phyloP scores from a whole-genome alignment of 169 alveolate species.

The Plasmodium billcollinsi region DNA sequence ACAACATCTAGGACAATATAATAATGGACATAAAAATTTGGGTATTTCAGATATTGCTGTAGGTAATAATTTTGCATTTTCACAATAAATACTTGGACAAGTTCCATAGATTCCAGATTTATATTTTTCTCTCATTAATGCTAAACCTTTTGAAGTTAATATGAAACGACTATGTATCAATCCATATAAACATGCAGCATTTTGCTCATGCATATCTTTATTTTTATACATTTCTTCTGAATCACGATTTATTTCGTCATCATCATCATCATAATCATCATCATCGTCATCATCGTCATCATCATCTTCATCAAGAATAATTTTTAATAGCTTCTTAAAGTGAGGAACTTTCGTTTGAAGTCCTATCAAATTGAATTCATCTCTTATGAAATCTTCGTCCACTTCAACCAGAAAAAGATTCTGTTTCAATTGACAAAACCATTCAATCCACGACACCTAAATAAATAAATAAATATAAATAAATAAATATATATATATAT shows the following conservation, averaged over 20 bases:
- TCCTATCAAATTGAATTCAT: slow-evolving; percentile 94
- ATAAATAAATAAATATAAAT: background rate
- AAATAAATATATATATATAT: background rate
- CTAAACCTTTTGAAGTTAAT: slow-evolving; percentile 92
- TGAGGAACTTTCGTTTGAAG: slow-evolving; percentile 87
- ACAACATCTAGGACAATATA: slow-evolving; percentile 94
- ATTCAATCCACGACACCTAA: slow-evolving; percentile 95
- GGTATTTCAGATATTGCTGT: slow-evolving; percentile 93
- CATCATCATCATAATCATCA: slow-evolving; percentile 82
- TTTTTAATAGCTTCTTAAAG: slow-evolving; percentile 90
- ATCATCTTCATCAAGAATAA: slow-evolving; percentile 90
- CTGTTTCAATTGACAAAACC: slow-evolving; percentile 96
- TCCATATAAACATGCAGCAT: slow-evolving; percentile 93
- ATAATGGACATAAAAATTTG: slow-evolving; percentile 91
- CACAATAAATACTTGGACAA: slow-evolving; percentile 92
- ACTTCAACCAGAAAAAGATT: slow-evolving; percentile 94
- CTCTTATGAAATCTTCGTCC: slow-evolving; percentile 95
- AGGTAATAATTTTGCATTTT: slow-evolving; percentile 91
- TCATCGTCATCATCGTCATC: slow-evolving; percentile 86
- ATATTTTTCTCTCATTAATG: slow-evolving; percentile 91
- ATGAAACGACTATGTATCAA: slow-evolving; percentile 93
- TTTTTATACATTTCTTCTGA: slow-evolving; percentile 80
- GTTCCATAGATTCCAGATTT: slow-evolving; percentile 90
- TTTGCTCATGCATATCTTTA: slow-evolving; percentile 85
- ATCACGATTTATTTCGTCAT: slow-evolving; percentile 78